Evolutionary conservation across 768 basidiomycete species (phyloP).

Genomic region (Hypholoma fasciculare): DNA sequence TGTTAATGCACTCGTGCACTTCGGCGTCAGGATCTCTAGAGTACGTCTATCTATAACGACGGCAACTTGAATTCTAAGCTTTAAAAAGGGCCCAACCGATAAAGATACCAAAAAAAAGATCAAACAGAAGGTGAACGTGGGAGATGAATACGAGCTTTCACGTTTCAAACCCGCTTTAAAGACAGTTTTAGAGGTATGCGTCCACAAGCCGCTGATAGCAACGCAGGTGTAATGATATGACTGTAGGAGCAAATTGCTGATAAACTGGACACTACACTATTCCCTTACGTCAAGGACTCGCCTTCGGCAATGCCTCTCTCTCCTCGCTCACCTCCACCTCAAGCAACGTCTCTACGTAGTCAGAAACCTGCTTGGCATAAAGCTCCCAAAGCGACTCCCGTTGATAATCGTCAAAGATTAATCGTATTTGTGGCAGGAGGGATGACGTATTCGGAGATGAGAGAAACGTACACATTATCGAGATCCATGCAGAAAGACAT

Average conservation of each 20-base stretch:
- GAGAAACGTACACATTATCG: conserved; percentile 83
- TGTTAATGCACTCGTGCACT: conserved; percentile 78
- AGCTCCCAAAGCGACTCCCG: conserved; percentile 52
- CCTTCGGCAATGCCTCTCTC: conserved; percentile 51
- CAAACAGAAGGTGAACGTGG: conserved; percentile 71
- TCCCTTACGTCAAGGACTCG: conserved; percentile 89
- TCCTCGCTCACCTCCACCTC: conserved; percentile 53
- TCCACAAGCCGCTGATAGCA: neutral
- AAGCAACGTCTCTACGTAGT: conserved; percentile 79
- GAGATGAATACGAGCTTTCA: conserved; percentile 97
- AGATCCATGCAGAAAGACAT: conserved; percentile 80
- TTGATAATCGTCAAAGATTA: conserved; percentile 69
- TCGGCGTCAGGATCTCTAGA: conserved; percentile 84
- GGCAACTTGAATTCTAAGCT: neutral
- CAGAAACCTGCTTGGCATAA: conserved; percentile 90
- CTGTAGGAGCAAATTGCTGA: conserved; percentile 78
- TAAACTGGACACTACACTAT: conserved; percentile 74
- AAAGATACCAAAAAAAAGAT: conserved; percentile 79
- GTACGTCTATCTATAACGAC: conserved; percentile 40
- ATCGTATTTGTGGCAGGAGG: conserved; percentile 94
- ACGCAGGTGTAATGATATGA: neutral
- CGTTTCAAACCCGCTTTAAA: conserved; percentile 85
- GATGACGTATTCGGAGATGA: conserved; percentile 93
- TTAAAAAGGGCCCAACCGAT: conserved; percentile 64
- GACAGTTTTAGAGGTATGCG: conserved; percentile 76